Conservation (phyloP, 129 eudicot genomes). For the Chrysanthemum seticuspe region DNA sequence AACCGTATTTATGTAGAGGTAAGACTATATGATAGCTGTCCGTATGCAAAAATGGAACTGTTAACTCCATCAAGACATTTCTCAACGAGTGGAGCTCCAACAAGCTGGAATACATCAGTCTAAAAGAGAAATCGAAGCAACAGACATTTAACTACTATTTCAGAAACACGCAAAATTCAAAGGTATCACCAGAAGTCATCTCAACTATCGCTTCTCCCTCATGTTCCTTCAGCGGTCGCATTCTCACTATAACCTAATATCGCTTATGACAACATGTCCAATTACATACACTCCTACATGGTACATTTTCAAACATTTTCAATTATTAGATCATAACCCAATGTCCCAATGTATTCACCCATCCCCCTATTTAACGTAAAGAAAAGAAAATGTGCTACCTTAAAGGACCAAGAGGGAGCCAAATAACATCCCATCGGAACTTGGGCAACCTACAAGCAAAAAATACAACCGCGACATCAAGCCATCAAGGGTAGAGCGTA, state of each 20-base stretch:
- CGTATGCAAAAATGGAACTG: slow-evolving; percentile 95
- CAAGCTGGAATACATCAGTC: slow-evolving; percentile 78
- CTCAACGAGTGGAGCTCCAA: slow-evolving; percentile 93
- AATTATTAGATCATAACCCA: no score
- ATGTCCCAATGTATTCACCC: no score
- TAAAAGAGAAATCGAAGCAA: slow-evolving; percentile 30
- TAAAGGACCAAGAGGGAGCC: no score
- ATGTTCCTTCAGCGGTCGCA: slow-evolving; percentile 68
- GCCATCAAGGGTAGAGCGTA: no score
- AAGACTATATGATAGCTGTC: slow-evolving; percentile 57
- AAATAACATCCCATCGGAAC: no score
- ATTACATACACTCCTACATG: no score
- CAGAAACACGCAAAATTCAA: neutral
- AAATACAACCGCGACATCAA: no score
- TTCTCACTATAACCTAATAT: slow-evolving; percentile 74
- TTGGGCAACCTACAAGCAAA: no score
- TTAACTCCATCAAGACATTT: slow-evolving; percentile 95
- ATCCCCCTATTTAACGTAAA: neutral
- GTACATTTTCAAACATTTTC: no score
- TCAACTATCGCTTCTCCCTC: slow-evolving; percentile 66
- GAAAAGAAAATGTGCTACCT: no score
- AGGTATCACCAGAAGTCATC: slow-evolving; percentile 64
- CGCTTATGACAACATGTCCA: neutral
- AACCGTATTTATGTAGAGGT: no score
- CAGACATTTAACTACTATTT: slow-evolving; percentile 9